Evolutionary conservation across 495 filamentous ascomycete genomes (phyloP).

Genomic region (Mycothermus thermophilus): DNA sequence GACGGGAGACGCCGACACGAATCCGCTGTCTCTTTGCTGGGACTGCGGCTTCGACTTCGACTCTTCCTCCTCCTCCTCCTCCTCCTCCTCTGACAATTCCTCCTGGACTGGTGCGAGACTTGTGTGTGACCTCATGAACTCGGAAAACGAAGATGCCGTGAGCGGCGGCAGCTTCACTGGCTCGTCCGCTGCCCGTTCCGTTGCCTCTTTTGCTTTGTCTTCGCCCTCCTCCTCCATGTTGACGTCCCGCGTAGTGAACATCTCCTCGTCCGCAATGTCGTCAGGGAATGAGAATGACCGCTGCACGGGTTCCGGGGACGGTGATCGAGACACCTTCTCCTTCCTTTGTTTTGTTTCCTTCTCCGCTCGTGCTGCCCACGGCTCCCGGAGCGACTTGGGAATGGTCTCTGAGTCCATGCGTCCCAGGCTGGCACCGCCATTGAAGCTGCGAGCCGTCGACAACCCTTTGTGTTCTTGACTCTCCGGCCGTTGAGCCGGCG

Average conservation of each 20-base stretch:
- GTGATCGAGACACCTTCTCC: slow-evolving; percentile 9
- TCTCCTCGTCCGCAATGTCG: slow-evolving; percentile 24
- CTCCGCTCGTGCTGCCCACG: background rate
- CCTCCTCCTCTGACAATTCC: slow-evolving; percentile 23
- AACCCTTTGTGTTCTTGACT: background rate
- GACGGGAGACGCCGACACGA: slow-evolving; percentile 30
- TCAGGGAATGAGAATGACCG: slow-evolving; percentile 24
- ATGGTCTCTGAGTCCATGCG: slow-evolving; percentile 25
- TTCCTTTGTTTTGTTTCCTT: slow-evolving; percentile 8
- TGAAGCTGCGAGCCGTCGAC: background rate
- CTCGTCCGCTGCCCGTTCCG: background rate
- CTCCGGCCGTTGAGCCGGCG: too few species aligned
- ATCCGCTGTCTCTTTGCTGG: slow-evolving; percentile 39
- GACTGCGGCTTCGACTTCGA: slow-evolving; percentile 3
- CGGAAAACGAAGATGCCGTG: slow-evolving; percentile 16
- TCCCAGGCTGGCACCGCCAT: slow-evolving; percentile 7
- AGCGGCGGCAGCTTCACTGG: slow-evolving; percentile 12
- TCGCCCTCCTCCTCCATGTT: slow-evolving; percentile 4
- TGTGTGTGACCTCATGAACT: slow-evolving; percentile 25
- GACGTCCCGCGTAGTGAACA: slow-evolving; percentile 14
- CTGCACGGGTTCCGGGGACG: slow-evolving; percentile 16
- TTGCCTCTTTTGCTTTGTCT: background rate
- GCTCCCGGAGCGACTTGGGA: slow-evolving; percentile 15
- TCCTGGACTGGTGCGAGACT: slow-evolving; percentile 31
- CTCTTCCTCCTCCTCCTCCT: slow-evolving; percentile 17